A percentile compares a stretch with the other conserved stretches of the same genome.
These are phyloP conservation scores for Mucor racemosus DNA, from an alignment of 371 early-diverging fungal species.

Conservation along the genomic window DNA sequence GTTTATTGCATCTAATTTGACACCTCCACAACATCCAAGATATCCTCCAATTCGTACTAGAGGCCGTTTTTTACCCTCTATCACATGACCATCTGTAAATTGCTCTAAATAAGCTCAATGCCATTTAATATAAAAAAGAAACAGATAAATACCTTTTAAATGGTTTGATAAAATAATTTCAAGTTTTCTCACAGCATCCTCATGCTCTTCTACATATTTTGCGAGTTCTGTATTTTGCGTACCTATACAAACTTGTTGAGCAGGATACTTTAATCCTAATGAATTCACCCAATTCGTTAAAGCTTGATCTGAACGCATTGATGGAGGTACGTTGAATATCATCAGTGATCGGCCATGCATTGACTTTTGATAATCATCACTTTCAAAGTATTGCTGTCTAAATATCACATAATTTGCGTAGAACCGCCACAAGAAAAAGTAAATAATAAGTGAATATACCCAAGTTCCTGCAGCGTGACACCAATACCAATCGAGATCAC, in stretches of 20 bases:
- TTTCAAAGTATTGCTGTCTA: conserved; percentile 63
- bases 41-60: conserved; percentile 45
- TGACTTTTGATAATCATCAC: conserved; percentile 62
- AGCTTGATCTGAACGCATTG: conserved; percentile 61
- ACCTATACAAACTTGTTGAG: conserved; percentile 71
- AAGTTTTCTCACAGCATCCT: conserved; percentile 63
- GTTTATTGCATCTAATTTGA: conserved; percentile 77
- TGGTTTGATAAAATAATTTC: conserved; percentile 71
- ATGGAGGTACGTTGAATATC: conserved; percentile 69
- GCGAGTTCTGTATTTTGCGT: conserved; percentile 70
- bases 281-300: conserved; percentile 58
- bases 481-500: conserved; percentile 57
- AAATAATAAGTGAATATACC: conserved; percentile 58
- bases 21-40: conserved; percentile 56
- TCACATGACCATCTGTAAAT: conserved; percentile 44
- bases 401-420: conserved; percentile 59
- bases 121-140: too few species aligned
- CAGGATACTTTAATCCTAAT: conserved; percentile 49
- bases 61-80: conserved; percentile 54
- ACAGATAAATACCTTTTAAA: conserved; percentile 42
- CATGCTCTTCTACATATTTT: conserved; percentile 73
- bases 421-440: conserved; percentile 49
- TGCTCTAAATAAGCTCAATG: too few species aligned
- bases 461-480: conserved; percentile 65
- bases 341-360: conserved; percentile 72